Conservation (phyloP, 2,329 filamentous ascomycete genomes). For the Neofusicoccum kwambonambiense region DNA sequence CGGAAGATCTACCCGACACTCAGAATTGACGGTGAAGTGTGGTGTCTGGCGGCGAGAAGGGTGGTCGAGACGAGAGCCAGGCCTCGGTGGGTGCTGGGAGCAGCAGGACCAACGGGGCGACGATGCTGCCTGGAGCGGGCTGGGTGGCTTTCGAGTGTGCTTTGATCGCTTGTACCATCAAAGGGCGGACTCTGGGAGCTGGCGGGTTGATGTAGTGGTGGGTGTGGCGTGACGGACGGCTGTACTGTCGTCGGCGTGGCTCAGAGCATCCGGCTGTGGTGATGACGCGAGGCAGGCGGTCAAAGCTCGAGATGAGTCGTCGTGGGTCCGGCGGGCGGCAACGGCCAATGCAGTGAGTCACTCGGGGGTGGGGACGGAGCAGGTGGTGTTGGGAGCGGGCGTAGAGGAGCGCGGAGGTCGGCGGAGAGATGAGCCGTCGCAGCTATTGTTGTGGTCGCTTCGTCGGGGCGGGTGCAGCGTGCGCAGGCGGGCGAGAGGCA, state of each 20-base stretch:
- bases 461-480: slow-evolving; percentile 19
- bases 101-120: slow-evolving; percentile 14
- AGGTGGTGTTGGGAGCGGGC: slow-evolving; percentile 31
- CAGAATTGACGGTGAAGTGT: neutral
- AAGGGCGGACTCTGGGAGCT: slow-evolving; percentile 17
- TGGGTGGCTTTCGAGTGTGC: slow-evolving; percentile 14
- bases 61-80: slow-evolving; percentile 7
- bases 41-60: slow-evolving; percentile 6
- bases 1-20: slow-evolving; percentile 11
- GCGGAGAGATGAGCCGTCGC: slow-evolving; percentile 21
- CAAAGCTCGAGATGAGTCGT: slow-evolving; percentile 27
- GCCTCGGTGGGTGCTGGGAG: neutral
- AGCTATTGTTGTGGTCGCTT: slow-evolving; percentile 22
- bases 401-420: slow-evolving; percentile 23
- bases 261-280: slow-evolving; percentile 24
- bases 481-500: slow-evolving; percentile 26
- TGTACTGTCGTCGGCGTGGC: slow-evolving; percentile 34
- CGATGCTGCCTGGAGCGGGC: slow-evolving; percentile 7
- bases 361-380: slow-evolving; percentile 24
- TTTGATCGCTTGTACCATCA: slow-evolving; percentile 15
- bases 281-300: slow-evolving; percentile 17
- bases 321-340: slow-evolving; percentile 17
- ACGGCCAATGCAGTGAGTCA: slow-evolving; percentile 25
- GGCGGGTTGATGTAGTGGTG: slow-evolving; percentile 26
- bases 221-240: slow-evolving; percentile 25